A percentile compares a stretch with the other conserved stretches of the same genome.
phyloP scores from a whole-genome alignment of 2,329 filamentous ascomycete genomes.

The Immersiporthe knoxdaviesiana region DNA sequence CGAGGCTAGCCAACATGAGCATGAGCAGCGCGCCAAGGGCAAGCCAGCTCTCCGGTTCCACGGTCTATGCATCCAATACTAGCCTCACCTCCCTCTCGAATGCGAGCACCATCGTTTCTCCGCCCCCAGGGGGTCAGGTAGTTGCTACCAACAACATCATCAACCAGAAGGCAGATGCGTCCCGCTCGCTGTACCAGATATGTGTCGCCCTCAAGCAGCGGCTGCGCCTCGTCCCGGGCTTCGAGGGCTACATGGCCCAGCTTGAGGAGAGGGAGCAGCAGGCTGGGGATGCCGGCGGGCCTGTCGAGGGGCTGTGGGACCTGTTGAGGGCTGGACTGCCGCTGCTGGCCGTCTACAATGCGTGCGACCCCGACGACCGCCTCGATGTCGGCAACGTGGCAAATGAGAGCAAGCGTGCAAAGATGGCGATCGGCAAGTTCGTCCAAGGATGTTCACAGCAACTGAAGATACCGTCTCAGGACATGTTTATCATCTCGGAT shows the following conservation, averaged over 20 bases:
- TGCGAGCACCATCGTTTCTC: slow-evolving; percentile 45
- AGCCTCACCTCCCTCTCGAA: slow-evolving; percentile 55
- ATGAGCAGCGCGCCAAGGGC: slow-evolving; percentile 57
- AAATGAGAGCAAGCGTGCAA: slow-evolving; percentile 75
- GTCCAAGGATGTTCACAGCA: slow-evolving; percentile 86
- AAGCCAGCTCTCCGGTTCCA: slow-evolving; percentile 67
- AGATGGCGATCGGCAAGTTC: slow-evolving; percentile 90
- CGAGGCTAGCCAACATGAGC: slow-evolving; percentile 53
- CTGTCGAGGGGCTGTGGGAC: slow-evolving; percentile 89
- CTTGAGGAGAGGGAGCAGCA: slow-evolving; percentile 69
- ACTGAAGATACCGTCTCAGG: slow-evolving; percentile 74
- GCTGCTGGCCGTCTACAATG: slow-evolving; percentile 87
- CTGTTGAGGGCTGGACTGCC: slow-evolving; percentile 83
- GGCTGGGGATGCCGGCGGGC: slow-evolving; percentile 67
- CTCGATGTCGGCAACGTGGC: slow-evolving; percentile 67
- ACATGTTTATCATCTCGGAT: slow-evolving; percentile 91
- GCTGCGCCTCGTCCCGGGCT: slow-evolving; percentile 80
- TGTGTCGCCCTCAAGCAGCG: slow-evolving; percentile 84
- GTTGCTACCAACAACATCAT: slow-evolving; percentile 91
- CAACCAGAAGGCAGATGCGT: slow-evolving; percentile 93
- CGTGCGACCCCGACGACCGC: slow-evolving; percentile 69
- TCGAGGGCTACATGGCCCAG: slow-evolving; percentile 73
- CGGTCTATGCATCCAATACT: slow-evolving; percentile 56
- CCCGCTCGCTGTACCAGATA: slow-evolving; percentile 91
- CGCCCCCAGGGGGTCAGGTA: slow-evolving; percentile 61